A percentile compares a stretch with the other conserved stretches of the same genome.
Conservation (phyloP, 257 asterid genomes). For the Orobanche coerulescens region DNA sequence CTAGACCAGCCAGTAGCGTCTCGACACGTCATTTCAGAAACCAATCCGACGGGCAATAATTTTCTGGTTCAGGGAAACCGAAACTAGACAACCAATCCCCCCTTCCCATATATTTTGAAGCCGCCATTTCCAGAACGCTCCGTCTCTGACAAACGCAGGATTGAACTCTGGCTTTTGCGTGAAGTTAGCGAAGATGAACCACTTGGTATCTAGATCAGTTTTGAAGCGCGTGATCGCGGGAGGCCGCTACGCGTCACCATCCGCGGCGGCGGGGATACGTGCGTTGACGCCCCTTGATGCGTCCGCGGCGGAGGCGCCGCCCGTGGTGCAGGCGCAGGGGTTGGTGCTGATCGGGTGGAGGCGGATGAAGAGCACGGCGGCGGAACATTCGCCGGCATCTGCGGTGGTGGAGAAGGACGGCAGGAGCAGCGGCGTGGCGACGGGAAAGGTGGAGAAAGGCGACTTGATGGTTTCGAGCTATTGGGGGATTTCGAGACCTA, state of each 20-base stretch:
- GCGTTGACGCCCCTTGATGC: slow-evolving; percentile 24
- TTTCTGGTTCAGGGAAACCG: slow-evolving; percentile 19
- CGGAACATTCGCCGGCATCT: slow-evolving; percentile 26
- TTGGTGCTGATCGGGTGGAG: slow-evolving; percentile 34
- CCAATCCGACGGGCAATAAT: background rate
- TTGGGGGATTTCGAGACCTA: slow-evolving; percentile 72
- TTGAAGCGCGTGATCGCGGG: slow-evolving; percentile 44
- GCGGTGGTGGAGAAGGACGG: slow-evolving; percentile 28
- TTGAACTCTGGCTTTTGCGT: background rate
- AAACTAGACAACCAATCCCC: background rate
- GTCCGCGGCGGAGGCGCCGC: slow-evolving; percentile 17
- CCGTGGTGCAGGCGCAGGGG: slow-evolving; percentile 26
- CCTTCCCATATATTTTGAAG: background rate
- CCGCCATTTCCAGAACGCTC: background rate
- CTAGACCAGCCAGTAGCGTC: slow-evolving; percentile 10
- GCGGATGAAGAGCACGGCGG: slow-evolving; percentile 52
- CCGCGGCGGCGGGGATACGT: slow-evolving; percentile 22
- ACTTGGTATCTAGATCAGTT: slow-evolving; percentile 30
- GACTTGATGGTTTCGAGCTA: slow-evolving; percentile 52
- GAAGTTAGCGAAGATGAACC: slow-evolving; percentile 43
- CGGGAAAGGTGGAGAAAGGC: slow-evolving; percentile 31
- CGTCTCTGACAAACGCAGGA: too few species aligned
- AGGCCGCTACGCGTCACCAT: slow-evolving; percentile 24
- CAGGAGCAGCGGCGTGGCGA: slow-evolving; percentile 26
- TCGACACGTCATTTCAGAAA: slow-evolving; percentile 17